phyloP scores from a whole-genome alignment of 768 basidiomycete genomes.

The Stropharia rugosoannulata region DNA sequence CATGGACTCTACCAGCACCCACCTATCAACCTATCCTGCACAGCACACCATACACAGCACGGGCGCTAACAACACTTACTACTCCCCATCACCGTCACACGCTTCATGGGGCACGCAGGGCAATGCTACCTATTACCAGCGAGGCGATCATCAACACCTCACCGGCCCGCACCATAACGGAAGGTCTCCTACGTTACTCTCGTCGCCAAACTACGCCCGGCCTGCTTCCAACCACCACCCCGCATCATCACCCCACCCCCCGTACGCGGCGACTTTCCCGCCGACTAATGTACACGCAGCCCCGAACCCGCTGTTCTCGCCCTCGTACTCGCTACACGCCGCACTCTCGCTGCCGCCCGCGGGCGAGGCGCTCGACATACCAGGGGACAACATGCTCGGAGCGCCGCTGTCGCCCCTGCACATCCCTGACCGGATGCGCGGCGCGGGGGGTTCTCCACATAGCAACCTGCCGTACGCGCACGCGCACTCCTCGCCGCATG shows the following conservation, averaged over 20 bases:
- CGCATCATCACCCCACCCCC: neutral
- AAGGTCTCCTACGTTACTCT: neutral
- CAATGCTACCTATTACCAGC: neutral
- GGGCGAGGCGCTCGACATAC: neutral
- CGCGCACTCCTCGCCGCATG: neutral
- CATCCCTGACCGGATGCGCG: slow-evolving; percentile 6
- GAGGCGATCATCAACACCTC: neutral
- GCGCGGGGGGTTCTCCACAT: neutral
- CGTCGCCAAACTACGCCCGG: neutral
- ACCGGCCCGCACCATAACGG: neutral
- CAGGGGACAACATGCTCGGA: neutral
- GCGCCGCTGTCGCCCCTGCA: slow-evolving; percentile 9
- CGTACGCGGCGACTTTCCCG: neutral
- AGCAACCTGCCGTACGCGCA: neutral
- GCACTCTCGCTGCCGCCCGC: neutral
- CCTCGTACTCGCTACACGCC: slow-evolving; percentile 5
- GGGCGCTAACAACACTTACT: neutral
- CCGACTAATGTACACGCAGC: slow-evolving; percentile 1
- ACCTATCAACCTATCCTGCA: neutral
- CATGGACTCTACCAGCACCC: neutral
- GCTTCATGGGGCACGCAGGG: neutral
- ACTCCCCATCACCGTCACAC: neutral
- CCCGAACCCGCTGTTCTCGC: slow-evolving; percentile 1
- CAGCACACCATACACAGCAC: neutral
- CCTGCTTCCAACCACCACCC: neutral